A percentile compares a stretch with the other conserved stretches of the same genome.
Conservation (phyloP, 768 basidiomycete species). For the Mrakia gelida region DNA sequence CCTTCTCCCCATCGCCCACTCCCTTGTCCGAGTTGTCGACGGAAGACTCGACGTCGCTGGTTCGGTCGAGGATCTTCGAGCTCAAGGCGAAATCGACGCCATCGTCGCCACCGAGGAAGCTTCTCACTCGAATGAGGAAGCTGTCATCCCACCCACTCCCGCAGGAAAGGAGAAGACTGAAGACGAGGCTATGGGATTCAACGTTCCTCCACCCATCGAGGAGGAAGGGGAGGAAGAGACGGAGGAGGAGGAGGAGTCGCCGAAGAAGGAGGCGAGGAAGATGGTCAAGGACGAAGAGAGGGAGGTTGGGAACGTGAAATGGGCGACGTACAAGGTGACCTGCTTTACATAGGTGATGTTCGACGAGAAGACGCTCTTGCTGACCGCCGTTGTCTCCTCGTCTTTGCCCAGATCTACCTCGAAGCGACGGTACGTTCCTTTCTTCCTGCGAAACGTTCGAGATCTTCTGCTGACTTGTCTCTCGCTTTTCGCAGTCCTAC, state of each 20-base stretch:
- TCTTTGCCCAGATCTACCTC: constrained; percentile 42
- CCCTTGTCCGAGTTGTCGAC: constrained; percentile 73
- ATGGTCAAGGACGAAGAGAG: constrained; percentile 76
- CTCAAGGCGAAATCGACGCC: constrained; percentile 58
- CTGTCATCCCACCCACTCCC: constrained; percentile 10
- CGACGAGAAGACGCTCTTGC: not conserved
- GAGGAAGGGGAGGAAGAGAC: constrained; percentile 39
- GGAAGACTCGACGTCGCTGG: constrained; percentile 76
- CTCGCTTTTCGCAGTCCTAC: not conserved
- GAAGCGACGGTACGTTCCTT: constrained; percentile 36
- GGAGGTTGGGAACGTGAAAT: constrained; percentile 75
- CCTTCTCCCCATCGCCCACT: constrained; percentile 66
- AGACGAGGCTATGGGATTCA: constrained; percentile 39
- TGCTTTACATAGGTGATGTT: too few relatives aligned
- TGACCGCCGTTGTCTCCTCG: not conserved
- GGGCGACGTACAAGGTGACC: constrained; percentile 54
- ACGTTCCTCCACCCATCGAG: constrained; percentile 38
- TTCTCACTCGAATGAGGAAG: constrained; percentile 32
- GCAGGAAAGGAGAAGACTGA: constrained; percentile 27
- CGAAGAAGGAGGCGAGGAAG: constrained; percentile 33
- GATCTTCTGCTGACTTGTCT: not conserved
- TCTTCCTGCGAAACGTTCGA: too few relatives aligned
- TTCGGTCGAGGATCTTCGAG: constrained; percentile 59
- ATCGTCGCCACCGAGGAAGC: constrained; percentile 53
- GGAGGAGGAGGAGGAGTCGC: constrained; percentile 34